Evolutionary conservation across 768 basidiomycete species (phyloP).

Genomic region (Strobilomyces echinocephalus): DNA sequence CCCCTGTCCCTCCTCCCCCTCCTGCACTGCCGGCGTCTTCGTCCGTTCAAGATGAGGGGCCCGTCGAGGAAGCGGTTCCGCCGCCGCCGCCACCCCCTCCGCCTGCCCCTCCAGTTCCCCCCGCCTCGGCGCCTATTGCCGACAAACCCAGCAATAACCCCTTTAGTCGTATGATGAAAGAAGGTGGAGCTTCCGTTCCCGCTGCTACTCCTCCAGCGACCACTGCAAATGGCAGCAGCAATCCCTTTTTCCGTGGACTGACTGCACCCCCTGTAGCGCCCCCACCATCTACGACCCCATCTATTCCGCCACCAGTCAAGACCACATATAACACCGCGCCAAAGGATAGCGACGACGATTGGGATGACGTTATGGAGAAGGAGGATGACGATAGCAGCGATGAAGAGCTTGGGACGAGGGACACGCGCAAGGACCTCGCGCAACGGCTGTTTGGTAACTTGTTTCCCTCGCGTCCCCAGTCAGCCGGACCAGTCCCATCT

Average conservation of each 20-base stretch:
- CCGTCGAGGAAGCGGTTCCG: constrained; percentile 24
- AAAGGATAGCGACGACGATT: constrained; percentile 63
- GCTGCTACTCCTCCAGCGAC: constrained; percentile 16
- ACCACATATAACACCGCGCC: constrained; percentile 61
- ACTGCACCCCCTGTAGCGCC: constrained; percentile 35
- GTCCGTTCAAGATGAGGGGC: constrained; percentile 7
- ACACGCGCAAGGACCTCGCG: constrained; percentile 67
- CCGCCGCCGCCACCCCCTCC: constrained; percentile 32
- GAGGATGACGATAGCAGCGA: constrained; percentile 69
- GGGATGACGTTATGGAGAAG: constrained; percentile 79
- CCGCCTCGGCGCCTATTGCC: constrained; percentile 25
- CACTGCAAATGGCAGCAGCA: constrained; percentile 47
- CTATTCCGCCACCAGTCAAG: constrained; percentile 46
- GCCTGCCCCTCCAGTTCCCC: constrained; percentile 22
- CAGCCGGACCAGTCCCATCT: constrained; percentile 39
- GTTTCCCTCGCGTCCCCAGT: constrained; percentile 54
- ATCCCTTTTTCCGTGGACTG: constrained; percentile 69
- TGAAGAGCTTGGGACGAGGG: constrained; percentile 69
- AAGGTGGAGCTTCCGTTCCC: constrained; percentile 35
- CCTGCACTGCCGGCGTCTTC: constrained; percentile 31
- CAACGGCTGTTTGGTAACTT: constrained; percentile 72
- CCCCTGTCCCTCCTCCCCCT: constrained; percentile 38
- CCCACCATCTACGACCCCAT: constrained; percentile 34
- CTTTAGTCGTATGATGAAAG: constrained; percentile 64
- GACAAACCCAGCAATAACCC: constrained; percentile 72